Conservation (phyloP, 768 basidiomycete species). For the Russula vinacea region DNA sequence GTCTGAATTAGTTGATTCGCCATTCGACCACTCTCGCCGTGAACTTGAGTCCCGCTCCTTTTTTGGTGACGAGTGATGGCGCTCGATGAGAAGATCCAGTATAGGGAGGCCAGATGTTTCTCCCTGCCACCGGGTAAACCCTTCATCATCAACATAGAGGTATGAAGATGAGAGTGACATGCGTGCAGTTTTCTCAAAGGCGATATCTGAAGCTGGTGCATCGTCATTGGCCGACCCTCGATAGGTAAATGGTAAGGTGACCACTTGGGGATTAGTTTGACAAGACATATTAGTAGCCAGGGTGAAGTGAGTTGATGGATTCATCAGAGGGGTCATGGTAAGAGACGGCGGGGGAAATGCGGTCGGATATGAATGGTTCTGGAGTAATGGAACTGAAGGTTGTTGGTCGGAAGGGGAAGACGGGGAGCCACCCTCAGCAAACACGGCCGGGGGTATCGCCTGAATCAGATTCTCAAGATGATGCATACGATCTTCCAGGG, state of each 20-base stretch:
- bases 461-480: slow-evolving; percentile 82
- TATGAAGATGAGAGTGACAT: slow-evolving; percentile 74
- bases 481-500: slow-evolving; percentile 85
- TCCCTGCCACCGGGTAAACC: slow-evolving; percentile 86
- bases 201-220: slow-evolving; percentile 40
- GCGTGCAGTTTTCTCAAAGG: slow-evolving; percentile 56
- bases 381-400: slow-evolving; percentile 41
- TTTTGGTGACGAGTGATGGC: slow-evolving; percentile 47
- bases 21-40: slow-evolving; percentile 24
- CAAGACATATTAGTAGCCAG: slow-evolving; percentile 45
- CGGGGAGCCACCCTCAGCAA: slow-evolving; percentile 54
- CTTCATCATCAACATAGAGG: slow-evolving; percentile 84
- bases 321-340: slow-evolving; percentile 72
- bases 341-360: slow-evolving; percentile 78
- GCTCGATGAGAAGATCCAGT: slow-evolving; percentile 77
- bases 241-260: slow-evolving; percentile 42
- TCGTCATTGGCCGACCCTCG: slow-evolving; percentile 25
- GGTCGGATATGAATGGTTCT: slow-evolving; percentile 43
- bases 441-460: slow-evolving; percentile 78
- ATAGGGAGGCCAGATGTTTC: slow-evolving; percentile 91
- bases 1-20: slow-evolving; percentile 7
- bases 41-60: slow-evolving; percentile 36
- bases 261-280: slow-evolving; percentile 46
- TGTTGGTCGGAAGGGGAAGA: slow-evolving; percentile 36
- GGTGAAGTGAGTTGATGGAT: slow-evolving; percentile 74